Conservation (phyloP, 768 basidiomycete genomes). For the Sarcomyxa edulis region DNA sequence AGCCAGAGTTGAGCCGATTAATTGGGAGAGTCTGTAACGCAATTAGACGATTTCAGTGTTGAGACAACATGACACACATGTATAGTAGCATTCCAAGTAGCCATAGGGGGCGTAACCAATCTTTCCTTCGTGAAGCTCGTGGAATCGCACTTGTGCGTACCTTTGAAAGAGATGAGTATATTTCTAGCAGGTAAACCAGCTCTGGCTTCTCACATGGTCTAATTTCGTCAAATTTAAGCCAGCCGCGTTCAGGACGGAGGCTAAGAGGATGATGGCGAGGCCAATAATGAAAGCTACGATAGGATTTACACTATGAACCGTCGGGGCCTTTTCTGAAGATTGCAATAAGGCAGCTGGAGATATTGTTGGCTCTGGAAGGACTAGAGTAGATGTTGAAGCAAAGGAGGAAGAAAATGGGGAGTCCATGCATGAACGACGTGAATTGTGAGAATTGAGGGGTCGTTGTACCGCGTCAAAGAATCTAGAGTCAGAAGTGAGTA, state of each 20-base stretch:
- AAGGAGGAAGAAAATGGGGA: no score
- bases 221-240: constrained; percentile 95
- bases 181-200: neutral
- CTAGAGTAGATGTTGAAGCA: no score
- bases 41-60: no score
- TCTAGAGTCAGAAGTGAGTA: no score
- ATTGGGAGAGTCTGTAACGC: constrained; percentile 71
- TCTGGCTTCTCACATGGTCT: constrained; percentile 63
- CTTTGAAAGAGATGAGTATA: constrained; percentile 25
- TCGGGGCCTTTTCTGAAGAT: no score
- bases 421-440: no score
- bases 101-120: constrained; percentile 87
- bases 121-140: constrained; percentile 63
- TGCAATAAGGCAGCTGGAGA: no score
- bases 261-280: constrained; percentile 75
- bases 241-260: constrained; percentile 83
- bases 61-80: constrained; percentile 50
- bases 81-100: constrained; percentile 91
- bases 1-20: constrained; percentile 84
- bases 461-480: no score
- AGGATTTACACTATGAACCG: no score
- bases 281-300: constrained; percentile 80
- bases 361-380: no score
- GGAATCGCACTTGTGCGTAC: constrained; percentile 74
- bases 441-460: no score